Base-by-base conservation (phyloP, 768 basidiomycete genomes). In the Steccherinum ochraceum region DNA sequence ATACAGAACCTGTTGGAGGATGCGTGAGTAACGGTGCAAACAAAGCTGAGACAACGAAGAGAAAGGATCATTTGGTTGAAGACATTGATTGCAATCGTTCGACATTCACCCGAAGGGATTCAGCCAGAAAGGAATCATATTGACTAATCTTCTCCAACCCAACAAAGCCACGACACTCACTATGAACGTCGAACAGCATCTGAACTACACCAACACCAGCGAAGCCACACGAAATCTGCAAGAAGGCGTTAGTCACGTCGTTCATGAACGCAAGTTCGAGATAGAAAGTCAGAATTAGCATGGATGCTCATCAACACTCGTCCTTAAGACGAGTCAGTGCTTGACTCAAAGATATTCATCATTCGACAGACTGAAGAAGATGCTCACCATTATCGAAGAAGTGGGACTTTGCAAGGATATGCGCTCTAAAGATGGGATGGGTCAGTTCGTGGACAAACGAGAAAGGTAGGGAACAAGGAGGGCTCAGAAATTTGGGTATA, bases 401-500 rank as follows among this genome's bases (percentile, higher is more conserved):
- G 26, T 12, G 13, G 11, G 19, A 20, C 35, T 25, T 35, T 3
- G 23, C 7, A 21, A 10, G 26, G 10, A 23, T 12, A 12, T n/a
- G 24, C 11, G 4, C 18, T 46, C 21, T 23, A 25, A 39, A 46
- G 44, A 42, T 16, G 21, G 20, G 18, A 24, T 7, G 7, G 30
- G 49, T 63, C 42, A 63, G 55, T 53, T 51, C 7, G 51, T 16
- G 43, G 42, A 23, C 19, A 48, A 48, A n/a, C n/a, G 13, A 40
- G 12, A 51, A 47, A 40, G 52, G 12, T 24, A 53, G 54, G 54
- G 45, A 27, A 46, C 56, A 54, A 54, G 30, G 47, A 64, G 67
- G 58, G 71, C 75, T 90, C 88, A 72, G 89, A 89, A 90, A 91
- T 89, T 91, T 90, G 88, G 89, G 88, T 91, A 90, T 91, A 64